These are phyloP conservation scores for Saturnispora hagleri DNA, from an alignment of 805 yeast species.

Conservation along the genomic window DNA sequence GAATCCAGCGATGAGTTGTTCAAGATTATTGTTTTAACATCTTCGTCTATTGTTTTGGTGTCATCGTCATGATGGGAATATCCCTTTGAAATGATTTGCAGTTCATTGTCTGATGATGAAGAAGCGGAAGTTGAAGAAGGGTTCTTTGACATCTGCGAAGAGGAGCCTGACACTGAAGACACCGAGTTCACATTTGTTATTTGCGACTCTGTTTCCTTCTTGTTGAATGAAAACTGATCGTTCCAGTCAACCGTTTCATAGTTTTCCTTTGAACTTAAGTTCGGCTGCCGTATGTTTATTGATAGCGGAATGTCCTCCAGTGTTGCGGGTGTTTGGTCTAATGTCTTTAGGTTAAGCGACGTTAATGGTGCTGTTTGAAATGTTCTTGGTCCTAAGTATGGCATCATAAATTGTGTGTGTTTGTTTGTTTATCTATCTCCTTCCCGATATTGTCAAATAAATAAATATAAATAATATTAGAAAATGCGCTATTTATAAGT, in stretches of 20 bases:
- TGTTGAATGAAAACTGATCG: not conserved
- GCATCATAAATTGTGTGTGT: slow-evolving; percentile 16
- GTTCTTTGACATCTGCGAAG: slow-evolving; percentile 16
- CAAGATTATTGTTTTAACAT: not conserved
- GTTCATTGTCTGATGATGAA: slow-evolving; percentile 15
- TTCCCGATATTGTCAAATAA: not conserved
- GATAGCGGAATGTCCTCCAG: not conserved
- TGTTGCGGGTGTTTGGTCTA: slow-evolving; percentile 11
- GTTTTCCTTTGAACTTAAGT: not conserved
- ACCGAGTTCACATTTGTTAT: not conserved
- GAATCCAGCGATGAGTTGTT: not conserved
- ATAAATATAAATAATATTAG: too few relatives aligned
- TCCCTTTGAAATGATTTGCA: not conserved
- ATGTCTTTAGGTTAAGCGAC: slow-evolving; percentile 23
- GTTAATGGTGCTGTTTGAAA: slow-evolving; percentile 30
- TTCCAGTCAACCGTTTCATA: not conserved
- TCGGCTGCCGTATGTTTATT: not conserved
- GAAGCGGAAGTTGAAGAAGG: slow-evolving; percentile 21
- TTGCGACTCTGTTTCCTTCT: not conserved
- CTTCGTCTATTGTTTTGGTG: not conserved
- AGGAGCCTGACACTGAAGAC: not conserved
- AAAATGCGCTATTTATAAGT: not conserved
- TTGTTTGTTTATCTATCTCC: not conserved
- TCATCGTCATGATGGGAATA: not conserved
- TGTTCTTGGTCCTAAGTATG: slow-evolving; percentile 29